phyloP scores from a whole-genome alignment of 768 basidiomycete genomes.

The Pulveroboletus frians region DNA sequence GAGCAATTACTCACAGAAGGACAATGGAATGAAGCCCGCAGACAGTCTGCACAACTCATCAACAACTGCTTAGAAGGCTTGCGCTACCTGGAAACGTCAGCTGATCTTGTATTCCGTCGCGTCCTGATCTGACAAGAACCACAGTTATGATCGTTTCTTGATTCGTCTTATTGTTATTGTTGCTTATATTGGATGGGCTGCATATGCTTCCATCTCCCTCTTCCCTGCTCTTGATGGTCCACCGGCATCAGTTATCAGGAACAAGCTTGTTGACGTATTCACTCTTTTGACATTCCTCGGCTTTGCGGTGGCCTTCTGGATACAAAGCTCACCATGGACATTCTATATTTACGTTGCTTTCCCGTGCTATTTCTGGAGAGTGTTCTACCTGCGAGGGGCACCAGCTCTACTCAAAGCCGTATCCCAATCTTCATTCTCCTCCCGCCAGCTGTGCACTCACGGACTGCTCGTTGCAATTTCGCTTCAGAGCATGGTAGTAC shows the following conservation, averaged over 20 bases:
- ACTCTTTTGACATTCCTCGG: slow-evolving; percentile 28
- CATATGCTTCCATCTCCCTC: slow-evolving; percentile 57
- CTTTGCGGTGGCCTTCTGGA: slow-evolving; percentile 48
- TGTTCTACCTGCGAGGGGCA: slow-evolving; percentile 34
- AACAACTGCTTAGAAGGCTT: slow-evolving; percentile 52
- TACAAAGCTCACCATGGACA: slow-evolving; percentile 64
- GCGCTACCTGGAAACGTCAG: slow-evolving; percentile 69
- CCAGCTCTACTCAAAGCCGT: slow-evolving; percentile 12
- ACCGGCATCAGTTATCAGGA: not conserved
- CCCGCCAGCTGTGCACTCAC: slow-evolving; percentile 20
- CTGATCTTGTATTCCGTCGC: not conserved
- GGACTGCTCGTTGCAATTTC: slow-evolving; percentile 35
- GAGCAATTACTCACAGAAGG: slow-evolving; percentile 39
- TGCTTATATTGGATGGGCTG: slow-evolving; percentile 77
- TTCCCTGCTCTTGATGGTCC: slow-evolving; percentile 37
- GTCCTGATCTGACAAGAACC: slow-evolving; percentile 5
- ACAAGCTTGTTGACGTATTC: slow-evolving; percentile 14
- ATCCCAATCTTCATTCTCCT: slow-evolving; percentile 22
- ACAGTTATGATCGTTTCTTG: slow-evolving; percentile 66
- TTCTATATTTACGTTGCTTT: slow-evolving; percentile 75
- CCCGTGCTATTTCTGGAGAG: slow-evolving; percentile 74
- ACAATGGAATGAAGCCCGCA: slow-evolving; percentile 47
- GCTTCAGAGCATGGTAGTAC: slow-evolving; percentile 69
- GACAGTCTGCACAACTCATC: slow-evolving; percentile 48
- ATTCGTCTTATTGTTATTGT: slow-evolving; percentile 63